phyloP scores from a whole-genome alignment of 129 eudicot species.

The Arctium minus region DNA sequence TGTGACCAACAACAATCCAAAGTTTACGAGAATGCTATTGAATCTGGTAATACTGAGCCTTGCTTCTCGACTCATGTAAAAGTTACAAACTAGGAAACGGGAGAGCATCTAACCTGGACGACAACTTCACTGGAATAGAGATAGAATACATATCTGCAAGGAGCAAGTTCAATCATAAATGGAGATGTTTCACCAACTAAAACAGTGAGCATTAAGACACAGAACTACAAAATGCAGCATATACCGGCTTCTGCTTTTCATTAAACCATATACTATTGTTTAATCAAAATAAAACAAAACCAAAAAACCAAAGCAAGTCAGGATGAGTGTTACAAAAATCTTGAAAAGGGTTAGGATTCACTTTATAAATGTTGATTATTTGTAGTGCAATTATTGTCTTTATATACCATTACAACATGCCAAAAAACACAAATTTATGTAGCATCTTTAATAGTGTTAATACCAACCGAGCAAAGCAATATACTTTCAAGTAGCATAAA shows the following conservation, averaged over 20 bases:
- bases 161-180: not conserved
- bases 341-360: not conserved
- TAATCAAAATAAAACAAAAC: not conserved
- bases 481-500: conserved; percentile 16
- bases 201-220: not conserved
- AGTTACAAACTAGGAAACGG: not conserved
- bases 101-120: conserved; percentile 48
- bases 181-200: not conserved
- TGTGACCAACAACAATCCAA: not conserved
- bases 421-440: conserved; percentile 1
- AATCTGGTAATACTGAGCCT: not conserved
- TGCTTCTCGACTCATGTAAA: not conserved
- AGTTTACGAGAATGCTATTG: not conserved
- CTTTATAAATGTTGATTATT: not conserved
- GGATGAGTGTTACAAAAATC: not conserved
- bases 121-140: conserved; percentile 59
- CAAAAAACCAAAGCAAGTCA: no score
- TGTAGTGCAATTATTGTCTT: not conserved
- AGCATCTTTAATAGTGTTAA: conserved; percentile 1
- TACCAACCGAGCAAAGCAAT: not conserved
- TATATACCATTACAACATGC: not conserved
- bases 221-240: not conserved
- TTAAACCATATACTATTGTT: not conserved
- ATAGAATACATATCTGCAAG: conserved; percentile 51
- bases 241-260: not conserved